phyloP scores from a whole-genome alignment of 2,329 filamentous ascomycete genomes.

The Penicillium sp. region DNA sequence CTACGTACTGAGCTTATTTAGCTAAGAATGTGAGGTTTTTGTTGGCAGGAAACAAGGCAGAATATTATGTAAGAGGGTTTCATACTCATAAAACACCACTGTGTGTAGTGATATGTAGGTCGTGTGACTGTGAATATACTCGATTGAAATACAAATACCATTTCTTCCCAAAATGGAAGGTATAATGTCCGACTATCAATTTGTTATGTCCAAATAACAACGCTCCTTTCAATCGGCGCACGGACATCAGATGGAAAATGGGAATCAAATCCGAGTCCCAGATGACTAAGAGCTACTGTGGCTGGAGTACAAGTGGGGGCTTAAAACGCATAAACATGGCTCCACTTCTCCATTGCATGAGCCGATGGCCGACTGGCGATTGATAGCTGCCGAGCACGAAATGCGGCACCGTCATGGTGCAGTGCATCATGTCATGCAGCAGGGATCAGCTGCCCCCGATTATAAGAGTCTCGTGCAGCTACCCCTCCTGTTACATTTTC shows the following conservation, averaged over 20 bases:
- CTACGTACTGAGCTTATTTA: no score
- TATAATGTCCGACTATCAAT: no score
- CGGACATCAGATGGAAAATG: not conserved
- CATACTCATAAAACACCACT: no score
- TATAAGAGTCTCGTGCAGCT: not conserved
- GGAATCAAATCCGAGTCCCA: not conserved
- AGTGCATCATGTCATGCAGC: not conserved
- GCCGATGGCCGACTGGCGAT: slow-evolving; percentile 21
- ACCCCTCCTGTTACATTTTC: not conserved
- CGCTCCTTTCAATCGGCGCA: not conserved
- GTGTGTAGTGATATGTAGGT: no score
- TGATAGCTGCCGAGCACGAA: slow-evolving; percentile 14
- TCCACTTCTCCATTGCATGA: not conserved
- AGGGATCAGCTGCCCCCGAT: not conserved
- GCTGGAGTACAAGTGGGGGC: not conserved
- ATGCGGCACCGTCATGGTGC: slow-evolving; percentile 3
- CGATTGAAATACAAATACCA: no score
- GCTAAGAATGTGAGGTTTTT: no score
- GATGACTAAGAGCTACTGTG: not conserved
- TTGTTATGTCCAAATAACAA: no score
- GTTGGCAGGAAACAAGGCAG: no score
- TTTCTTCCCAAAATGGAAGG: no score
- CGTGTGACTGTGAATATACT: no score
- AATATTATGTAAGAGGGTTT: no score
- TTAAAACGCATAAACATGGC: not conserved